A percentile compares a stretch with the other conserved stretches of the same genome.
Evolutionary conservation across 129 eudicot species (phyloP).

Genomic region (Saposhnikovia divaricata): DNA sequence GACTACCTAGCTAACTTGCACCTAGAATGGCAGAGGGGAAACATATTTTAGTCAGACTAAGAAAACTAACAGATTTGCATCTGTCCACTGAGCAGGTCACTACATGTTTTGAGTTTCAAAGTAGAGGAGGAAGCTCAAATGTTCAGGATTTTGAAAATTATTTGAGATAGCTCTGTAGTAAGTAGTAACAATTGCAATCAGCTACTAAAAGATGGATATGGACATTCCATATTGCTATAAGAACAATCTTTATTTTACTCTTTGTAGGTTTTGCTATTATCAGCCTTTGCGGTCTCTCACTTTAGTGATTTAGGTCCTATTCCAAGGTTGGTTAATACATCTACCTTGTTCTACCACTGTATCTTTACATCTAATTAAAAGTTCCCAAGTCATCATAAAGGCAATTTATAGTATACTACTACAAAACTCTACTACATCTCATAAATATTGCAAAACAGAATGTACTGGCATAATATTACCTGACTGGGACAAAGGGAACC

Average conservation of each 20-base stretch:
- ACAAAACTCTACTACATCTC: background rate
- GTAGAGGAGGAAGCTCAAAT: background rate
- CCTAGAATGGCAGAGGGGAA: background rate
- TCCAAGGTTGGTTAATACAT: background rate
- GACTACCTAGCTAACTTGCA: background rate
- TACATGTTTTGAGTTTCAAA: no score
- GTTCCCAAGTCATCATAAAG: background rate
- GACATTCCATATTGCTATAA: background rate
- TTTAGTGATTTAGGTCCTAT: background rate
- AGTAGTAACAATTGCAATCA: background rate
- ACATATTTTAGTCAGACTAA: background rate
- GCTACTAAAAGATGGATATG: background rate
- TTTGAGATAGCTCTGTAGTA: background rate
- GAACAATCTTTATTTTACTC: background rate
- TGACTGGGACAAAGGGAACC: slow-evolving; percentile 79
- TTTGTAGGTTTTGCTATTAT: background rate
- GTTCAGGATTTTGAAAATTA: background rate
- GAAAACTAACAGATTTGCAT: background rate
- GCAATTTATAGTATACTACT: background rate
- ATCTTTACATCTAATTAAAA: background rate
- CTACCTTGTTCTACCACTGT: background rate
- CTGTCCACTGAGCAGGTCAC: background rate
- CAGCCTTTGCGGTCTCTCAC: background rate
- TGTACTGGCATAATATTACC: slow-evolving; percentile 29
- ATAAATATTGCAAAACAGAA: background rate